These are phyloP conservation scores for Sphaerobolus stellatus DNA, from an alignment of 1,284 basidiomycete species.

Conservation along the genomic window DNA sequence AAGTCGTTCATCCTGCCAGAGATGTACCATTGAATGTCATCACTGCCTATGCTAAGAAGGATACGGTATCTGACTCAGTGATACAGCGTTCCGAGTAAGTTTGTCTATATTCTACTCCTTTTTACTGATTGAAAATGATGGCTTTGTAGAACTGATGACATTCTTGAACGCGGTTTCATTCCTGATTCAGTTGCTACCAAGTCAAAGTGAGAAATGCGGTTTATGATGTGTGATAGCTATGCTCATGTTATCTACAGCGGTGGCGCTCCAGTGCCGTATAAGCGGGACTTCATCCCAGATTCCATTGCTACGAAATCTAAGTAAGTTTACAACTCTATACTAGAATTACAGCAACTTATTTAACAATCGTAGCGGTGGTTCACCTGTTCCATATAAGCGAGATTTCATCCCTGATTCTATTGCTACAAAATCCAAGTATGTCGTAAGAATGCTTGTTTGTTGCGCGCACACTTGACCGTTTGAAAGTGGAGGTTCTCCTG, in stretches of 20 bases:
- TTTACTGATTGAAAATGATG: no score
- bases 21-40: conserved; percentile 4
- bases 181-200: not conserved
- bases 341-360: no score
- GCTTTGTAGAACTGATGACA: no score
- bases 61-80: no score
- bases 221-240: not conserved
- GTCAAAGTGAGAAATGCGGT: not conserved
- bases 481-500: not conserved
- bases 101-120: no score
- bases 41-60: conserved; percentile 1
- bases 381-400: not conserved
- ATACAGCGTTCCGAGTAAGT: no score
- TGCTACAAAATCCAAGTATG: not conserved
- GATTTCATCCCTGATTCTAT: conserved; percentile 5
- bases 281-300: conserved; percentile 2
- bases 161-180: not conserved
- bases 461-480: not conserved
- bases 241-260: not conserved
- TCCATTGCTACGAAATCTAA: not conserved
- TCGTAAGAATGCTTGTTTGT: not conserved
- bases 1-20: not conserved
- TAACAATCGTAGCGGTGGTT: not conserved
- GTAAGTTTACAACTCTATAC: not conserved
- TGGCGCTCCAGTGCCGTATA: not conserved